Evolutionary conservation across 768 basidiomycete genomes (phyloP).

Genomic region (Porphyrellus cyaneotinctus): DNA sequence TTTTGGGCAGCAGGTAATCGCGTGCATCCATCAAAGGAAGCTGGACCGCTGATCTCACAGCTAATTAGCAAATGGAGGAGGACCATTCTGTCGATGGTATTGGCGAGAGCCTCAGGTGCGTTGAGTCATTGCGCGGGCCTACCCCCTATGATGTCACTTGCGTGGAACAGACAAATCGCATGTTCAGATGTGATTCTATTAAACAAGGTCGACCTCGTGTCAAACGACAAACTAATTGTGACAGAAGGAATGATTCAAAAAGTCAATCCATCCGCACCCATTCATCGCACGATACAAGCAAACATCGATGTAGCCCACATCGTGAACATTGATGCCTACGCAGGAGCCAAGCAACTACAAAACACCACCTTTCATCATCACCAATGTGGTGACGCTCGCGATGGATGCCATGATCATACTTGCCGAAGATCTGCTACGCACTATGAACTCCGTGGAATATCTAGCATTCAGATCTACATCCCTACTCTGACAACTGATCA

Average conservation of each 20-base stretch:
- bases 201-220: constrained; percentile 84
- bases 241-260: constrained; percentile 62
- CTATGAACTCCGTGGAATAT: constrained; percentile 77
- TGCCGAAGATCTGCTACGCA: constrained; percentile 41
- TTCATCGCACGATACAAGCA: constrained; percentile 68
- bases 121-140: background rate
- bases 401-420: constrained; percentile 30
- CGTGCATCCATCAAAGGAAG: constrained; percentile 30
- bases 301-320: constrained; percentile 72
- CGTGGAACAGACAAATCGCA: constrained; percentile 78
- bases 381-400: constrained; percentile 30
- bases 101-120: constrained; percentile 78
- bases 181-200: constrained; percentile 87
- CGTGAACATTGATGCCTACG: constrained; percentile 79
- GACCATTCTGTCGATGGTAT: constrained; percentile 59
- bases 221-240: constrained; percentile 38
- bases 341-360: constrained; percentile 38
- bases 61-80: constrained; percentile 77
- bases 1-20: constrained; percentile 61
- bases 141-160: background rate
- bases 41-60: constrained; percentile 1
- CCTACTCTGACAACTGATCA: constrained; percentile 51
- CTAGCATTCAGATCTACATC: constrained; percentile 68
- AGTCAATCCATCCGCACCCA: constrained; percentile 76
- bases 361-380: constrained; percentile 24